Percentiles rank a stretch among this genome's conserved stretches.
These are phyloP conservation scores for Penicillium argentinense DNA, from an alignment of 495 filamentous ascomycete species.

Conservation along the genomic window DNA sequence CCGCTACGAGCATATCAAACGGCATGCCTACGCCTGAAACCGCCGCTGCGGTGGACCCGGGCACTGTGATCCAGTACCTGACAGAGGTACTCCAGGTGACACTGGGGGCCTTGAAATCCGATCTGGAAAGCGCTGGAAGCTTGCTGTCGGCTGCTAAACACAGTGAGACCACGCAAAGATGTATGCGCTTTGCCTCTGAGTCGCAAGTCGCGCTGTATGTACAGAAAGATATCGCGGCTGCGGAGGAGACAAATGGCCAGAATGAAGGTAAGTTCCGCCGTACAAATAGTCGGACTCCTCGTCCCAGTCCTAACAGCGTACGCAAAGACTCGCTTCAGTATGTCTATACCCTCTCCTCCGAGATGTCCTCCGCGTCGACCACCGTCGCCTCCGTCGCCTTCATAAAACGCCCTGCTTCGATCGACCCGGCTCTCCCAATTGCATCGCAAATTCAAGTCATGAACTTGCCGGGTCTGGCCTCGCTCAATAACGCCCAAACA, in stretches of 20 bases:
- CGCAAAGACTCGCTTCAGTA: constrained; percentile 46
- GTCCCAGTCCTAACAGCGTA: constrained; percentile 11
- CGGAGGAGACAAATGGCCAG: constrained; percentile 52
- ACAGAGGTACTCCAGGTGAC: constrained; percentile 75
- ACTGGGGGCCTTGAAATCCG: constrained; percentile 76
- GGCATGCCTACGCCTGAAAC: constrained; percentile 42
- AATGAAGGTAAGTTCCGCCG: no score
- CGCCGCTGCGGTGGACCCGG: constrained; percentile 53
- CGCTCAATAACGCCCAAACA: constrained; percentile 58
- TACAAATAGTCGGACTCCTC: no score
- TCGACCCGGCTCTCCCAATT: constrained; percentile 77
- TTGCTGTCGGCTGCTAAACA: constrained; percentile 70
- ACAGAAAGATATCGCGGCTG: constrained; percentile 70
- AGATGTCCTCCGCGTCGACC: constrained; percentile 73
- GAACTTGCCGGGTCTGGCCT: constrained; percentile 79
- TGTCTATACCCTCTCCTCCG: constrained; percentile 74
- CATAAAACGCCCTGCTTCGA: constrained; percentile 82
- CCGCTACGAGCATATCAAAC: constrained; percentile 46
- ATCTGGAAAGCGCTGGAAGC: constrained; percentile 78
- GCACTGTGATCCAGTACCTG: constrained; percentile 74
- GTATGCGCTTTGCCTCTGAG: constrained; percentile 85
- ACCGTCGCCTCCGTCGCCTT: constrained; percentile 84
- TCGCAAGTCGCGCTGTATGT: constrained; percentile 85
- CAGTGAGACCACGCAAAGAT: constrained; percentile 79
- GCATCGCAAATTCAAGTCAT: constrained; percentile 85